Evolutionary conservation across 208 protist genomes (phyloP), one percentile per base, ranked within the genome.

Genomic region (Porcisia deanei): DNA sequence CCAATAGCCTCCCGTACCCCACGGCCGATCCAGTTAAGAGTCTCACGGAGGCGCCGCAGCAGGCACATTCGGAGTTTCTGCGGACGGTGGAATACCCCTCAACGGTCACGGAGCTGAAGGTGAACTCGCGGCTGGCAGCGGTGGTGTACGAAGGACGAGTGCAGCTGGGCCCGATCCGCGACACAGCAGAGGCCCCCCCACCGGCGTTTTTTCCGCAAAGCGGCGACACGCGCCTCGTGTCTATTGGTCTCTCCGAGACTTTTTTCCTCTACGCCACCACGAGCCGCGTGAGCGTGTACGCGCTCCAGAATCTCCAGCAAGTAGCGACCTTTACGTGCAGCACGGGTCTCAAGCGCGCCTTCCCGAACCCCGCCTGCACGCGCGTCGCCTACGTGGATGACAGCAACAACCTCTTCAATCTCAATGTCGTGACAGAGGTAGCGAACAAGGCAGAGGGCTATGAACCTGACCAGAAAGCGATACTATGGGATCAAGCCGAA

Each of bases 401-500:
- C 20, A 84, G 86, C 75, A 89, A 94, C 81, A 57, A 72, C 0
- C 89, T 93, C 12, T 98, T 85, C 74, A 70, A 99, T 58, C 91
- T 98, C 73, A 98, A 94, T 80, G 98, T 97, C n/a, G 89, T 98
- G 45, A 95, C 96, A 52, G 96, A 98, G 71, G 74, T 88, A 18
- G 85, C 88, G 20, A 90, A 88, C 37, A 77, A 85, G 68, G 89
- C 96, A 16, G 93, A 98, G 60, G 85, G 89, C 25, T 93, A 87
- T 72, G 83, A 94, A 63, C 47, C 76, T 22, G 77, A 80, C 20
- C 88, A 92, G 70, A 90, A 89, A 25, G 77, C 80, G 14, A 76
- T 99, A 16, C 59, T 99, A 41, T 99, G 98, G 98, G 98, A 99
- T 75, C 78, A 89, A 70, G 83, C 80, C 5, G 97, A 99, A 68